phyloP scores from a whole-genome alignment of 805 yeast species.

The Candida bentonensis region DNA sequence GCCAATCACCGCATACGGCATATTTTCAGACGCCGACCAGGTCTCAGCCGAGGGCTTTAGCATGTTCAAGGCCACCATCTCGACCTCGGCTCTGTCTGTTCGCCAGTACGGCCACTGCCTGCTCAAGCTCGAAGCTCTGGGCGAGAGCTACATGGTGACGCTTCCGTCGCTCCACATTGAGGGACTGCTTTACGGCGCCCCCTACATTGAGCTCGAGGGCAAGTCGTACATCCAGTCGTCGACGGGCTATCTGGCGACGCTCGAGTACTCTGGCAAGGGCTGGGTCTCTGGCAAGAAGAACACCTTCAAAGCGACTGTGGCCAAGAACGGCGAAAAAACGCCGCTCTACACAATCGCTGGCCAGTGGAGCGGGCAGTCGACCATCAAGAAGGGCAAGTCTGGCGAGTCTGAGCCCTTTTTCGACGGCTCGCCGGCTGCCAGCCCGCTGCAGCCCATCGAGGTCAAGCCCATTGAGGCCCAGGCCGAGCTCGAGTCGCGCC shows the following conservation, averaged over 20 bases:
- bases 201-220: constrained; percentile 90
- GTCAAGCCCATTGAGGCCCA: constrained; percentile 81
- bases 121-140: constrained; percentile 32
- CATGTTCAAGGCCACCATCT: constrained; percentile 72
- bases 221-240: constrained; percentile 73
- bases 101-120: constrained; percentile 90
- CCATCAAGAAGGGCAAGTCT: constrained; percentile 38
- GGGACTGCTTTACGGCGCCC: constrained; percentile 81
- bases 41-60: constrained; percentile 76
- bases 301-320: constrained; percentile 75
- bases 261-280: constrained; percentile 86
- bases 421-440: constrained; percentile 18
- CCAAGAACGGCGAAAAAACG: constrained; percentile 34
- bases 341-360: constrained; percentile 74
- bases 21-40: constrained; percentile 57
- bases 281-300: constrained; percentile 93
- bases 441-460: constrained; percentile 33
- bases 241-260: constrained; percentile 53
- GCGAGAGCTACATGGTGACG: constrained; percentile 66
- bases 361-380: constrained; percentile 60
- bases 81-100: constrained; percentile 65
- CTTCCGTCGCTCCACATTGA: constrained; percentile 91
- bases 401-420: constrained; percentile 20
- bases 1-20: constrained; percentile 86
- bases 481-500: constrained; percentile 67